A percentile compares a stretch with the other conserved stretches of the same genome.
These are phyloP conservation scores for Triticum urartu DNA, from an alignment of 176 grass and related monocot genomes.

Conservation along the genomic window DNA sequence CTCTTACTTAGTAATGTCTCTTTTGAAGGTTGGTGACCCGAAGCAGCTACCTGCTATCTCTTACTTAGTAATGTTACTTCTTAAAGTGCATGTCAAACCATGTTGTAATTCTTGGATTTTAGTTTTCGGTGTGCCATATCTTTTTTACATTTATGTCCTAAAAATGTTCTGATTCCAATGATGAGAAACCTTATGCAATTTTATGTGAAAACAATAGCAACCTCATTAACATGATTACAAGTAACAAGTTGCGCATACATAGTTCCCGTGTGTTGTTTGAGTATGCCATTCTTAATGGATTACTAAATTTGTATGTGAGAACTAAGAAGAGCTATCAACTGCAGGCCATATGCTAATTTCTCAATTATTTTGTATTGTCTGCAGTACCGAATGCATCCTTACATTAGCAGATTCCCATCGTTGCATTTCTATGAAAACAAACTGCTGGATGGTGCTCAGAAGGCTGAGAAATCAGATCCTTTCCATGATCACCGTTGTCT, in stretches of 20 bases:
- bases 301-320: neutral
- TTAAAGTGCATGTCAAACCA: neutral
- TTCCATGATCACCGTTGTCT: constrained; percentile 74
- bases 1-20: constrained; percentile 16
- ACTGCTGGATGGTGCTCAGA: constrained; percentile 75
- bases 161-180: neutral
- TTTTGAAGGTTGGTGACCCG: constrained; percentile 95
- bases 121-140: neutral
- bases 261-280: neutral
- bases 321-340: constrained; percentile 15
- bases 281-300: neutral
- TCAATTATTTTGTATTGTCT: constrained; percentile 31
- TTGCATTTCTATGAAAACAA: constrained; percentile 95
- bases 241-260: neutral
- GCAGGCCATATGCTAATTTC: constrained; percentile 19
- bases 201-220: constrained; percentile 3
- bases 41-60: constrained; percentile 88
- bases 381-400: constrained; percentile 98
- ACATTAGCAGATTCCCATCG: constrained; percentile 94
- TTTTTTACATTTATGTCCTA: neutral
- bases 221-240: constrained; percentile 13
- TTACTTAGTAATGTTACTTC: constrained; percentile 18
- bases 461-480: constrained; percentile 57
- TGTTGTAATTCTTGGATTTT: neutral
- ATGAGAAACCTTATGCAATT: neutral